Conservation (phyloP, 2,329 filamentous ascomycete species). For the Zymoseptoria pseudotritici region DNA sequence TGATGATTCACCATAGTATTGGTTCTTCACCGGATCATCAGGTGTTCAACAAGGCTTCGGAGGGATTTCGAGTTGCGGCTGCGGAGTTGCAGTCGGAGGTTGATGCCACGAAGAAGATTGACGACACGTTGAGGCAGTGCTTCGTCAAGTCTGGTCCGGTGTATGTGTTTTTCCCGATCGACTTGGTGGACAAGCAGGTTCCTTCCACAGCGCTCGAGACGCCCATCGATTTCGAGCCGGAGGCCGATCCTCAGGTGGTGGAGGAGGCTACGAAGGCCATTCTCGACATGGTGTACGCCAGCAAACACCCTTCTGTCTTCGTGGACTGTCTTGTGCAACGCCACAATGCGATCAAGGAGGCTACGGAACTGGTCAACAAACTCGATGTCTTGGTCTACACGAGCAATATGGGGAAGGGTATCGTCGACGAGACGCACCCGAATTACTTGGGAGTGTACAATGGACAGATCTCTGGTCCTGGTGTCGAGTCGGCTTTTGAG, state of each 20-base stretch:
- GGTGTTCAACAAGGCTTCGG: slow-evolving; percentile 36
- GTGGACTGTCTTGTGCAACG: slow-evolving; percentile 45
- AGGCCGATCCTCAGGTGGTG: slow-evolving; percentile 31
- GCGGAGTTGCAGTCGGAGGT: slow-evolving; percentile 36
- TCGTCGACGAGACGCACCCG: slow-evolving; percentile 42
- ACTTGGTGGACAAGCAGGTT: slow-evolving; percentile 29
- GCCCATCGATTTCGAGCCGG: slow-evolving; percentile 25
- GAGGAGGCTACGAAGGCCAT: slow-evolving; percentile 20
- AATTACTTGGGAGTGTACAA: slow-evolving; percentile 46
- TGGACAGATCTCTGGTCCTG: slow-evolving; percentile 30
- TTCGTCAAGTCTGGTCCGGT: slow-evolving; percentile 37
- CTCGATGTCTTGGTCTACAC: slow-evolving; percentile 45
- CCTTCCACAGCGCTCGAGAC: slow-evolving; percentile 26
- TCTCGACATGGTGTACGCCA: slow-evolving; percentile 37
- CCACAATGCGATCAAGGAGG: slow-evolving; percentile 36
- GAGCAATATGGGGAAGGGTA: slow-evolving; percentile 44
- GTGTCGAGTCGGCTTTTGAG: slow-evolving; percentile 32
- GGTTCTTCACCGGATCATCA: slow-evolving; percentile 35
- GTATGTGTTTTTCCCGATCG: slow-evolving; percentile 39
- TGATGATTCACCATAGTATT: slow-evolving; percentile 43
- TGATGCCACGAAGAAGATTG: slow-evolving; percentile 36
- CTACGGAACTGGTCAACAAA: slow-evolving; percentile 39
- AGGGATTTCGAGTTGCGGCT: slow-evolving; percentile 31
- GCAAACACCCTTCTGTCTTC: slow-evolving; percentile 44
- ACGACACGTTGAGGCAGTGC: slow-evolving; percentile 37